phyloP scores from a whole-genome alignment of 352 stramenopile genomes.

The Phytophthora tentaculata region DNA sequence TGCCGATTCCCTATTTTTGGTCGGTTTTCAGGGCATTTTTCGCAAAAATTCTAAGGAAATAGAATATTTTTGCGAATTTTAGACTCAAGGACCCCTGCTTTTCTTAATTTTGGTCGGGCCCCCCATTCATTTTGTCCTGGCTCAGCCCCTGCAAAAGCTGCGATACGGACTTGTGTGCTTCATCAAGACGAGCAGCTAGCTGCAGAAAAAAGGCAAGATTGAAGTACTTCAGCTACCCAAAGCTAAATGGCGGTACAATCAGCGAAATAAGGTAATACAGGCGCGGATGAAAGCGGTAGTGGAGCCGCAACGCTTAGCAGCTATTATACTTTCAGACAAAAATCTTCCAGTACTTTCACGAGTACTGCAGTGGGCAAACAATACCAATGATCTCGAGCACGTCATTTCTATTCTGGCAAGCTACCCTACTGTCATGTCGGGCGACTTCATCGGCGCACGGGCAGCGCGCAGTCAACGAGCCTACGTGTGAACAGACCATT shows the following conservation, averaged over 20 bases:
- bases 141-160: no score
- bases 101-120: no score
- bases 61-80: no score
- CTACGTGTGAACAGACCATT: neutral
- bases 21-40: no score
- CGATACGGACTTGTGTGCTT: no score
- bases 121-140: no score
- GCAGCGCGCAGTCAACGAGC: neutral
- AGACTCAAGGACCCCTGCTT: no score
- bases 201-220: neutral
- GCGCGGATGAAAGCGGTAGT: neutral
- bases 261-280: neutral
- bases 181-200: neutral
- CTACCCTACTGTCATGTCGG: conserved; percentile 9
- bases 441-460: neutral
- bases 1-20: no score
- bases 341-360: neutral
- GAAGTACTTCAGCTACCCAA: neutral
- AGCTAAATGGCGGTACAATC: neutral
- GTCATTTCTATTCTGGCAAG: neutral
- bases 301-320: neutral
- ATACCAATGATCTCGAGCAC: neutral
- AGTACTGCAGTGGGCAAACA: neutral
- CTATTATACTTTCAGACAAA: neutral
- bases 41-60: no score